Conservation (phyloP, 2,329 filamentous ascomycete species). For the Colletotrichum spinosum region DNA sequence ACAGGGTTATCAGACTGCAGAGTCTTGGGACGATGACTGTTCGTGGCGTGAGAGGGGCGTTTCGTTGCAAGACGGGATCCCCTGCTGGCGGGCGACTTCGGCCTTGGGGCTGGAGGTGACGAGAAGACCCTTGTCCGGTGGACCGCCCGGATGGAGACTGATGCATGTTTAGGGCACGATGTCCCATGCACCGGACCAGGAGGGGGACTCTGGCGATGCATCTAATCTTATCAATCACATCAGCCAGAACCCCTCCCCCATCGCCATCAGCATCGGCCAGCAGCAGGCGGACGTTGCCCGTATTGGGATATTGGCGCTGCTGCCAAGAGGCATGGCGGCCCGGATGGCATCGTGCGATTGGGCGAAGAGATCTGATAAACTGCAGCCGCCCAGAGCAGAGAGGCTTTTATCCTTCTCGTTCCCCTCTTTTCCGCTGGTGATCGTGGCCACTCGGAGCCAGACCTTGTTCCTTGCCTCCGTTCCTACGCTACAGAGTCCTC, state of each 20-base stretch:
- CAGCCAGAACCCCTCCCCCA: slow-evolving; percentile 19
- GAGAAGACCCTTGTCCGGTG: not conserved
- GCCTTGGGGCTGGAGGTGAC: not conserved
- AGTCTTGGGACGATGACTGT: slow-evolving; percentile 26
- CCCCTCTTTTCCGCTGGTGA: too few relatives aligned
- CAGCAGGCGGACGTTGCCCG: slow-evolving; percentile 14
- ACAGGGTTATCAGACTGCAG: not conserved
- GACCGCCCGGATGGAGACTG: not conserved
- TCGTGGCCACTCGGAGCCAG: too few relatives aligned
- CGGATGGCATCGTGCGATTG: slow-evolving; percentile 9
- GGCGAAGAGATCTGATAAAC: slow-evolving; percentile 30
- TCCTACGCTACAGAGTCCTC: too few relatives aligned
- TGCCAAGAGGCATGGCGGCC: slow-evolving; percentile 23
- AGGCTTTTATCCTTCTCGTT: not conserved
- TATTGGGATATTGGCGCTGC: slow-evolving; percentile 20
- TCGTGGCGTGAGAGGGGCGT: slow-evolving; percentile 26
- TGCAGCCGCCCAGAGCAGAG: not conserved
- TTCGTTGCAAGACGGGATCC: slow-evolving; percentile 9
- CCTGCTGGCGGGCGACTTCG: slow-evolving; percentile 22
- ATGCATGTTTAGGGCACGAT: slow-evolving; percentile 16
- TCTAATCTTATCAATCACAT: slow-evolving; percentile 38
- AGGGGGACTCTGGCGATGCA: slow-evolving; percentile 26
- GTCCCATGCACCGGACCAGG: not conserved
- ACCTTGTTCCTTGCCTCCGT: too few relatives aligned
- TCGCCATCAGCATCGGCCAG: not conserved